Evolutionary conservation across 805 yeast genomes (phyloP), one percentile per base, ranked within the genome.

Genomic region (Monosporozyma servazzii): DNA sequence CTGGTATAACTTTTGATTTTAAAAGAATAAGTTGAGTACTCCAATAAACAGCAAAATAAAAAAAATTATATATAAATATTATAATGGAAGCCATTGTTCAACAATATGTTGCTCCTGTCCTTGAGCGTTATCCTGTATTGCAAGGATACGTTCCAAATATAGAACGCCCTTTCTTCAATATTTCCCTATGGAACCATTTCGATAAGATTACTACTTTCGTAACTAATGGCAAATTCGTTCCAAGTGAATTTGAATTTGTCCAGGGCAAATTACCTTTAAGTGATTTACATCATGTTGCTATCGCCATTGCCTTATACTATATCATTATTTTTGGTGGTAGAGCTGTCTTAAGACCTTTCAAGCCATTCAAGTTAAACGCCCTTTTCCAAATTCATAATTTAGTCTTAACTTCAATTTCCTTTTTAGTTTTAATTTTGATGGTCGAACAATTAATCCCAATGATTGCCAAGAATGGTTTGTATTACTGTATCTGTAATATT

Each of bases 321-420:
- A 66, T 80, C 44, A 77, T 86, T 47, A 85, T 90, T 55, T 88
- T 89, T 65, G 95, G 96, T 55, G 97, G 96, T 51, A 83, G 89
- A 63, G 73, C 70, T 50, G 59, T 86, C 45, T 74, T 86, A 69
- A 72, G 73, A 53, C 72, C 75, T 47, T 68, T 76, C 47, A 77
- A 82, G 41, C 86, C 96, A 15, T 77, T 86, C 68, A 84, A 85
- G 70, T 75, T 90, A 68, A 84, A 84, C 67, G 68, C 73, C 40
- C 66, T 89, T 54, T 90, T 88, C 76, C 96, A 89, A 73, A 62
- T 88, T 54, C 98, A 91, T 71, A 91, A 91, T 72, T 66, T 89
- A 53, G 61, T 80, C 37, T 76, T 91, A 64, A 88, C 97, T 11
- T 53, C 77, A 20, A 72, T 82, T 45, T 87, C 96, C 9, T 75